A percentile compares a stretch with the other conserved stretches of the same genome.
Conservation (phyloP, 2,329 filamentous ascomycete species). For the Macroventuria anomochaeta region DNA sequence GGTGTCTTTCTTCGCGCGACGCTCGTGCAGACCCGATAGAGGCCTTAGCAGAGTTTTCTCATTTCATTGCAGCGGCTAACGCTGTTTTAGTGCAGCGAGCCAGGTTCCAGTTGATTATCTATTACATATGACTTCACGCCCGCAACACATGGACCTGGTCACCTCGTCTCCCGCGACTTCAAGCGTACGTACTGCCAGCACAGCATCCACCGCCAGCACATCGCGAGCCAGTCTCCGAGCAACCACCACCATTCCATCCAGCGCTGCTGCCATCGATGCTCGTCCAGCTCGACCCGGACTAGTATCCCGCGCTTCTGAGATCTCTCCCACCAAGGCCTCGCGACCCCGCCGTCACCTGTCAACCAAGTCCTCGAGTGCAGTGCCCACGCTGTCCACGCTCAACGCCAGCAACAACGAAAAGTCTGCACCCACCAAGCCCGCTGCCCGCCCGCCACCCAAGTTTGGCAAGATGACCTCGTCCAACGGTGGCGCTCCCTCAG, state of each 20-base stretch:
- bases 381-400: slow-evolving; percentile 53
- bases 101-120: slow-evolving; percentile 39
- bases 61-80: slow-evolving; percentile 39
- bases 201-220: slow-evolving; percentile 24
- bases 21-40: slow-evolving; percentile 39
- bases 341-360: slow-evolving; percentile 40
- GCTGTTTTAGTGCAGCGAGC: slow-evolving; percentile 37
- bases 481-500: slow-evolving; percentile 54
- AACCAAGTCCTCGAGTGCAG: slow-evolving; percentile 52
- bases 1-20: slow-evolving; percentile 37
- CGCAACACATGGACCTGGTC: slow-evolving; percentile 30
- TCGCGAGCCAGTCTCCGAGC: slow-evolving; percentile 23
- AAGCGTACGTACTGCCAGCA: slow-evolving; percentile 17
- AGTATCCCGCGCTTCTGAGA: slow-evolving; percentile 41
- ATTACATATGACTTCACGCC: slow-evolving; percentile 43
- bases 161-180: slow-evolving; percentile 24
- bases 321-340: slow-evolving; percentile 35
- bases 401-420: slow-evolving; percentile 37
- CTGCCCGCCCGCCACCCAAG: slow-evolving; percentile 32
- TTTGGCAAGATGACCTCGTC: slow-evolving; percentile 38
- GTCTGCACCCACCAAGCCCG: slow-evolving; percentile 29
- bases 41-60: slow-evolving; percentile 45
- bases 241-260: slow-evolving; percentile 28
- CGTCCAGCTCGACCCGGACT: slow-evolving; percentile 39
- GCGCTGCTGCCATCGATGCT: slow-evolving; percentile 37